phyloP scores from a whole-genome alignment of 768 basidiomycete genomes.

The Guyanaporus albipodus region DNA sequence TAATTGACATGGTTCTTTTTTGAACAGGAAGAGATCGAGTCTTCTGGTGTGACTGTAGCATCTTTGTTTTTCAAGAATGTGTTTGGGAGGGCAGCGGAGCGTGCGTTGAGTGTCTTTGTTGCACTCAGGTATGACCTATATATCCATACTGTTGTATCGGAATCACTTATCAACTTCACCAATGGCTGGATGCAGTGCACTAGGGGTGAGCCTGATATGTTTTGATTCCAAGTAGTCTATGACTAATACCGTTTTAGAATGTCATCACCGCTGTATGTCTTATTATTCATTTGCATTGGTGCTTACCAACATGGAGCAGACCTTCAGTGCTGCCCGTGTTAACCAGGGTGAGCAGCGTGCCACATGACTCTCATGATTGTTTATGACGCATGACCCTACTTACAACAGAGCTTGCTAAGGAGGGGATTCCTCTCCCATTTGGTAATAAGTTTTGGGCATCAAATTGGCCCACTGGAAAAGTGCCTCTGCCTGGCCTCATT shows the following conservation, averaged over 20 bases:
- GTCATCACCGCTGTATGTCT: conserved; percentile 30
- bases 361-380: background rate
- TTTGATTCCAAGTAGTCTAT: background rate
- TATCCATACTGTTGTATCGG: background rate
- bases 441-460: conserved; percentile 58
- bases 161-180: background rate
- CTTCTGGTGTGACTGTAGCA: conserved; percentile 52
- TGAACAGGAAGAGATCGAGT: conserved; percentile 40
- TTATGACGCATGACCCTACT: background rate
- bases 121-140: conserved; percentile 43
- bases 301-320: conserved; percentile 28
- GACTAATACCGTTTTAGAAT: conserved; percentile 15
- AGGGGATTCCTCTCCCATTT: conserved; percentile 58
- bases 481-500: conserved; percentile 51
- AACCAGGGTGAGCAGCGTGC: conserved; percentile 41
- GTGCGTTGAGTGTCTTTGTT: conserved; percentile 50
- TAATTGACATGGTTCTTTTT: background rate
- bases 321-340: conserved; percentile 46
- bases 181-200: conserved; percentile 24
- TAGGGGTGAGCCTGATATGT: conserved; percentile 24
- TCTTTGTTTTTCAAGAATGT: conserved; percentile 57
- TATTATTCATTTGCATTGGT: background rate
- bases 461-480: conserved; percentile 55
- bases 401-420: conserved; percentile 52
- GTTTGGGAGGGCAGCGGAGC: conserved; percentile 49